phyloP scores from a whole-genome alignment of 2,329 filamentous ascomycete genomes.

The Trichoderma aggressivum region DNA sequence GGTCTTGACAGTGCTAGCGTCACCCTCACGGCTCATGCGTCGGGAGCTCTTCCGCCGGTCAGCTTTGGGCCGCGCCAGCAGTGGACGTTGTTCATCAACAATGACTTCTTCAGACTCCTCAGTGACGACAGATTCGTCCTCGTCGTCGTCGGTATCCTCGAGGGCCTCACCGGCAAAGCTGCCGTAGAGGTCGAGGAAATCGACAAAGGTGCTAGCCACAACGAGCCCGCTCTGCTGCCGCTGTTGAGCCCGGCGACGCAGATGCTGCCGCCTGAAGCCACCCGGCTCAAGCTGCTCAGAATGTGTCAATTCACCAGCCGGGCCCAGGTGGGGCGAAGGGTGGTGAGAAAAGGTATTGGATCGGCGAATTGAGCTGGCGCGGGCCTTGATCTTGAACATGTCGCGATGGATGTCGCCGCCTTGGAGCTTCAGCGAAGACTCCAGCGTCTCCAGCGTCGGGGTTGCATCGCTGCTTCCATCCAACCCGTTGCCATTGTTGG shows the following conservation, averaged over 20 bases:
- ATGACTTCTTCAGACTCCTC: constrained; percentile 24
- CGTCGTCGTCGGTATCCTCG: constrained; percentile 41
- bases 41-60: constrained; percentile 52
- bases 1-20: constrained; percentile 66
- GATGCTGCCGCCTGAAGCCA: constrained; percentile 47
- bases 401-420: constrained; percentile 77
- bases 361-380: constrained; percentile 49
- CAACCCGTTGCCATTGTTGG: constrained; percentile 12
- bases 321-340: constrained; percentile 31
- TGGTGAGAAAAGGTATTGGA: constrained; percentile 65
- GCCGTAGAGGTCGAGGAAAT: constrained; percentile 73
- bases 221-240: constrained; percentile 41
- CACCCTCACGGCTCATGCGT: constrained; percentile 46
- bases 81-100: constrained; percentile 53
- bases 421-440: constrained; percentile 67
- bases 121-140: constrained; percentile 54
- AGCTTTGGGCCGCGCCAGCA: constrained; percentile 42
- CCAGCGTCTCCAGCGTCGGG: constrained; percentile 39
- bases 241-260: constrained; percentile 40
- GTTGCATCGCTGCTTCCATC: constrained; percentile 16
- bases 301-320: constrained; percentile 32
- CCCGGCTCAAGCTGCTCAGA: constrained; percentile 42
- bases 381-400: constrained; percentile 67
- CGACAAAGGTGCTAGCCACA: constrained; percentile 67
- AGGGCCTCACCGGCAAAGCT: constrained; percentile 73